These are phyloP conservation scores for Metarhizium rileyi DNA, from an alignment of 2,329 filamentous ascomycete genomes.

Conservation along the genomic window DNA sequence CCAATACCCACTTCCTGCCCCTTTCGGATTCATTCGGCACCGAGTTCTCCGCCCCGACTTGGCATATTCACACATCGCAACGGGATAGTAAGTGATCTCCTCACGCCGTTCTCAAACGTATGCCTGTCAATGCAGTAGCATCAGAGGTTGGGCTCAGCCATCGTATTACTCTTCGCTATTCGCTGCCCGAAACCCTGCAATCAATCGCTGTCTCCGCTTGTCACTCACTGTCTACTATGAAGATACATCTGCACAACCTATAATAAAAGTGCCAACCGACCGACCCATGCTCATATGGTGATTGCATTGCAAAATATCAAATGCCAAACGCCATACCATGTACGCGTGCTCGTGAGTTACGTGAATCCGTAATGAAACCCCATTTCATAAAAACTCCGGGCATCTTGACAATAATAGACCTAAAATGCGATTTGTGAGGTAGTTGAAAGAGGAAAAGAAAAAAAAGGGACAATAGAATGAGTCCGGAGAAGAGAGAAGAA, in stretches of 20 bases:
- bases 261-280: conserved; percentile 4
- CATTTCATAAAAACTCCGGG: background rate
- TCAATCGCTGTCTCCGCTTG: conserved; percentile 4
- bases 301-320: background rate
- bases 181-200: background rate
- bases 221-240: background rate
- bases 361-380: background rate
- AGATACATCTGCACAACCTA: conserved; percentile 9
- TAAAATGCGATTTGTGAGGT: background rate
- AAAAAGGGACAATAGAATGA: background rate
- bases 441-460: background rate
- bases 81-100: background rate
- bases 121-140: background rate
- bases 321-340: background rate
- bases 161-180: conserved; percentile 1
- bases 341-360: background rate
- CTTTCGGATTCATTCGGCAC: too few species aligned
- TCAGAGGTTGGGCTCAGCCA: background rate
- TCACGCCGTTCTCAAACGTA: background rate
- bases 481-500: background rate
- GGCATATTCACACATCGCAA: background rate
- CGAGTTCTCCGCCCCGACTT: too few species aligned
- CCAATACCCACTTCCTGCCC: too few species aligned
- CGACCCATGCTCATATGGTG: conserved; percentile 3
- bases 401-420: background rate